Percentiles rank a stretch among this genome's conserved stretches.
Evolutionary conservation across 176 grass and related monocot species (phyloP).

Genomic region (Microstegium vimineum): DNA sequence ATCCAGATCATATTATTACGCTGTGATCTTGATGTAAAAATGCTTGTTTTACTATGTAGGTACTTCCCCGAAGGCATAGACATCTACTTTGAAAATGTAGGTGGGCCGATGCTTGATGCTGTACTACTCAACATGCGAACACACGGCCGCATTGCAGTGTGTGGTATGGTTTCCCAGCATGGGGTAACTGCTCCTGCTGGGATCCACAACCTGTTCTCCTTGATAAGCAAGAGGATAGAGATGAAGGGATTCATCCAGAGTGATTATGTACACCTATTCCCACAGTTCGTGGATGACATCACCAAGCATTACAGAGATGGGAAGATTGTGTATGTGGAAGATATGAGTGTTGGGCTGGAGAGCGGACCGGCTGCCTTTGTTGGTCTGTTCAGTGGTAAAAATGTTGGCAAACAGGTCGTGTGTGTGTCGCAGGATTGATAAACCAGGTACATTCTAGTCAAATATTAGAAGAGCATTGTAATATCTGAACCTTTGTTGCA

Average conservation of each 20-base stretch:
- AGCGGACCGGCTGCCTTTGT: constrained; percentile 57
- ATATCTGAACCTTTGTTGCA: background rate
- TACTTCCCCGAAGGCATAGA: constrained; percentile 77
- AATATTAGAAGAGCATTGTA: background rate
- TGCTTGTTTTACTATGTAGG: background rate
- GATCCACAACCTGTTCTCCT: constrained; percentile 14
- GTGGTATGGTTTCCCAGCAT: constrained; percentile 61
- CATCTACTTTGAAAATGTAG: constrained; percentile 88
- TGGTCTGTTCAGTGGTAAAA: constrained; percentile 76
- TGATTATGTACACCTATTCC: constrained; percentile 56
- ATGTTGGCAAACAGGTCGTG: constrained; percentile 76
- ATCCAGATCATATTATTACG: background rate
- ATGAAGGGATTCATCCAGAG: constrained; percentile 68
- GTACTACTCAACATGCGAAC: constrained; percentile 65
- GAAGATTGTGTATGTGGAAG: constrained; percentile 68
- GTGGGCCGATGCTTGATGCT: constrained; percentile 62
- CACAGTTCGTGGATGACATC: constrained; percentile 53
- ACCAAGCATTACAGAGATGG: constrained; percentile 50
- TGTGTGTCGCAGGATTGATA: constrained; percentile 39
- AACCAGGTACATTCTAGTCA: background rate
- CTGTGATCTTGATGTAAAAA: background rate
- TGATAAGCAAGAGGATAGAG: constrained; percentile 3
- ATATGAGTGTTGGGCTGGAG: constrained; percentile 63
- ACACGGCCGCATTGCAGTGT: constrained; percentile 53
- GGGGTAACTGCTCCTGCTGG: background rate